Evolutionary conservation across 345 rosid species (phyloP).

Genomic region (Hypericum androsaemum): DNA sequence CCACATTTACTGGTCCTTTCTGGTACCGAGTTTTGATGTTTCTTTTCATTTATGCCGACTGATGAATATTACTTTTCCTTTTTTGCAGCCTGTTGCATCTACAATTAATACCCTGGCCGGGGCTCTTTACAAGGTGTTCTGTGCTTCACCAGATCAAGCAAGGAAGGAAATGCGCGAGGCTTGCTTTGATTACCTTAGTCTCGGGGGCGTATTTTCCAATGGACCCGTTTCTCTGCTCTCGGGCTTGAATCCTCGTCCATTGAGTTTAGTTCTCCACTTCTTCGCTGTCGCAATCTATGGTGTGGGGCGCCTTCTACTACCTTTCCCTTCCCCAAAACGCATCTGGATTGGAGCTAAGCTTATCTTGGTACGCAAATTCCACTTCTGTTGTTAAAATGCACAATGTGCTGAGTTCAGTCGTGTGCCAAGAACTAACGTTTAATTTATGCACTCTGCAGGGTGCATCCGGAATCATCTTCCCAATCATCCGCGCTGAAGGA

Average conservation of each 20-base stretch:
- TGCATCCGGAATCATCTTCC: slow-evolving; percentile 38
- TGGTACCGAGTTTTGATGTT: too few relatives aligned
- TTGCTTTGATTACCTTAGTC: slow-evolving; percentile 39
- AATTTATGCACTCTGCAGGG: slow-evolving; percentile 15
- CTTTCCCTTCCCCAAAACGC: slow-evolving; percentile 41
- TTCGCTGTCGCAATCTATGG: slow-evolving; percentile 37
- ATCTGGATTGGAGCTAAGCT: slow-evolving; percentile 40
- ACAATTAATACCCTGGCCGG: slow-evolving; percentile 39
- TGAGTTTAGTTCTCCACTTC: slow-evolving; percentile 34
- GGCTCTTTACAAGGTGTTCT: slow-evolving; percentile 40
- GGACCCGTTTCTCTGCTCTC: slow-evolving; percentile 40
- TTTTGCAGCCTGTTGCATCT: slow-evolving; percentile 34
- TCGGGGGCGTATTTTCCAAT: slow-evolving; percentile 31
- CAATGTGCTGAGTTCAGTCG: neutral
- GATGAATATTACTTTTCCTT: neutral
- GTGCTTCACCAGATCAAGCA: slow-evolving; percentile 36
- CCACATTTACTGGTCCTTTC: too few relatives aligned
- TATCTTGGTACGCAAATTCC: slow-evolving; percentile 22
- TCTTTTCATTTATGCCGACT: neutral
- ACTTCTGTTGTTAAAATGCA: neutral
- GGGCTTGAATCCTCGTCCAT: slow-evolving; percentile 36
- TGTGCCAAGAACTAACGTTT: neutral
- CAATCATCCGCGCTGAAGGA: slow-evolving; percentile 40
- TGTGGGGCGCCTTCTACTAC: slow-evolving; percentile 36
- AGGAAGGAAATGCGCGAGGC: slow-evolving; percentile 42